Percentiles rank a stretch among this genome's conserved stretches.
Evolutionary conservation across 345 rosid species (phyloP).

Genomic region (Geranium brycei): DNA sequence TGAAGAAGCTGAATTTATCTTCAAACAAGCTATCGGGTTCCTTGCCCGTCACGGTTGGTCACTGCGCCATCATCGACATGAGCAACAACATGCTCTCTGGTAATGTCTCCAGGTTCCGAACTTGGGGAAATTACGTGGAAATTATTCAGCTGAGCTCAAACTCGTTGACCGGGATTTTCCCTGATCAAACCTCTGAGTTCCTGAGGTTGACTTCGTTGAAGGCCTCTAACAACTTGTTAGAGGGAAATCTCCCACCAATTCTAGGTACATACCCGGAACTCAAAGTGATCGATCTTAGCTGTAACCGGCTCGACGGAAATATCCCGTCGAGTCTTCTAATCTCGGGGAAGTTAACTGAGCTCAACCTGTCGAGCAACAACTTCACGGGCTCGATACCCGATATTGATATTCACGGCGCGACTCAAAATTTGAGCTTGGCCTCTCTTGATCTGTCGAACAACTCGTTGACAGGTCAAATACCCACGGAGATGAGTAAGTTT

Average conservation of each 20-base stretch:
- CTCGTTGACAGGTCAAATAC: conserved; percentile 44
- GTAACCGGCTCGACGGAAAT: conserved; percentile 42
- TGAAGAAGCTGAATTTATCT: conserved; percentile 65
- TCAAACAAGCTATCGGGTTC: conserved; percentile 60
- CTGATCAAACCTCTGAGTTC: conserved; percentile 58
- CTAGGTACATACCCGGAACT: conserved; percentile 56
- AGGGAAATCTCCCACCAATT: conserved; percentile 49
- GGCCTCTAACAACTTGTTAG: conserved; percentile 50
- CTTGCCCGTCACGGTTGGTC: conserved; percentile 51
- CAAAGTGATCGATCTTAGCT: conserved; percentile 57
- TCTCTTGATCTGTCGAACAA: conserved; percentile 62
- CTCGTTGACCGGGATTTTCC: conserved; percentile 48
- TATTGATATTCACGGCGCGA: conserved; percentile 17
- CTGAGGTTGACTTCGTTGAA: conserved; percentile 50
- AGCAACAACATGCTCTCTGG: conserved; percentile 66
- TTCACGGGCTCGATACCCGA: conserved; percentile 59
- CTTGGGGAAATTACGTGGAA: conserved; percentile 77
- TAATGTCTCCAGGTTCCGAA: conserved; percentile 50
- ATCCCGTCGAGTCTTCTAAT: conserved; percentile 45
- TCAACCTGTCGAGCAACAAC: conserved; percentile 61
- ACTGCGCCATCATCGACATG: conserved; percentile 60
- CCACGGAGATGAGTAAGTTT: conserved; percentile 31
- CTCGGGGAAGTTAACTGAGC: conserved; percentile 46
- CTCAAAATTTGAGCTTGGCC: conserved; percentile 39
- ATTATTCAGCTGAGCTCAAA: conserved; percentile 63